Percentiles rank a stretch among this genome's conserved stretches.
phyloP scores from a whole-genome alignment of 2,329 filamentous ascomycete genomes.

The Fusarium paranaense region DNA sequence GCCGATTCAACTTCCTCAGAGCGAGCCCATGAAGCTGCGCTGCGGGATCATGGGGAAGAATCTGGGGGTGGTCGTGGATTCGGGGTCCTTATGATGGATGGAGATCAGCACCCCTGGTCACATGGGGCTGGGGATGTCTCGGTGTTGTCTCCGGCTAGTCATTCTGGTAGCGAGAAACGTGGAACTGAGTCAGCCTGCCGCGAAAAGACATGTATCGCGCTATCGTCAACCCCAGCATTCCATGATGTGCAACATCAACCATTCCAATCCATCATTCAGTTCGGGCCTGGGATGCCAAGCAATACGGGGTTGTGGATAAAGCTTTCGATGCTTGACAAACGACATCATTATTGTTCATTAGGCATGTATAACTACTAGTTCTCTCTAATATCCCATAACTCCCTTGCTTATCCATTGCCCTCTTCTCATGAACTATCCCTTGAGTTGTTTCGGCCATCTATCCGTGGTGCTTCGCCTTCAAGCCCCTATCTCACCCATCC shows the following conservation, averaged over 20 bases:
- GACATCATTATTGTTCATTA: not conserved
- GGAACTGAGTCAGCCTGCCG: rapidly evolving
- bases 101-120: slow-evolving; percentile 42
- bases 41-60: slow-evolving; percentile 25
- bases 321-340: not conserved
- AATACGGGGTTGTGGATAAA: not conserved
- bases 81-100: slow-evolving; percentile 27
- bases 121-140: slow-evolving; percentile 27
- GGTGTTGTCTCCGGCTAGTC: slow-evolving; percentile 7
- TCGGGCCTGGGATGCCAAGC: not conserved
- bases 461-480: not conserved
- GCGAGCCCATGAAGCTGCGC: slow-evolving; percentile 27
- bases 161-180: slow-evolving; percentile 9
- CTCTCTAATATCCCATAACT: too few species aligned
- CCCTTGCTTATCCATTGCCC: not conserved
- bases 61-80: slow-evolving; percentile 4
- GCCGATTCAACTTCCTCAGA: slow-evolving; percentile 3
- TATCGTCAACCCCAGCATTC: slow-evolving; percentile 12
- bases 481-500: slow-evolving; percentile 17
- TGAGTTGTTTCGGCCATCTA: not conserved
- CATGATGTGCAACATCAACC: not conserved
- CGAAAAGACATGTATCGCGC: slow-evolving; percentile 14
- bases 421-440: not conserved
- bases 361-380: not conserved
- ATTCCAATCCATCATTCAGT: not conserved